phyloP scores from a whole-genome alignment of 202 grass and related monocot species.

The Zoysia matrella region DNA sequence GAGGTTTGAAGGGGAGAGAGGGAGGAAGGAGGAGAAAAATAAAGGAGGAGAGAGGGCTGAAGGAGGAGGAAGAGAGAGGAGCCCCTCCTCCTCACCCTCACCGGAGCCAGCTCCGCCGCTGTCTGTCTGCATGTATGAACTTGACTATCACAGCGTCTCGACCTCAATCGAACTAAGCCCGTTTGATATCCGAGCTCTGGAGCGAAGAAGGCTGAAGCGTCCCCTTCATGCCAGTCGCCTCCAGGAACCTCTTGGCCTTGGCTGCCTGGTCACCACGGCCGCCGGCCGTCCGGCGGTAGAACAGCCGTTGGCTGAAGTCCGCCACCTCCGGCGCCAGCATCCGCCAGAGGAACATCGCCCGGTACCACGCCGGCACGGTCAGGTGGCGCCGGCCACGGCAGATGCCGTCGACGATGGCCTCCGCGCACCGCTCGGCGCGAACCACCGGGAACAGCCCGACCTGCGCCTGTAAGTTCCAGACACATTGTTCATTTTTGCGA shows the following conservation, averaged over 20 bases:
- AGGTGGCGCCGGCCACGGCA: constrained; percentile 53
- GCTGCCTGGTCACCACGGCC: neutral
- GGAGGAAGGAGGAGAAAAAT: too few relatives aligned
- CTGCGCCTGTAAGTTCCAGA: constrained; percentile 20
- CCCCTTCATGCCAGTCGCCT: constrained; percentile 43
- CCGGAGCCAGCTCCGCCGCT: too few relatives aligned
- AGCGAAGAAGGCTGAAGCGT: constrained; percentile 57
- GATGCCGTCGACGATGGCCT: constrained; percentile 50
- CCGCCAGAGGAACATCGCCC: constrained; percentile 58
- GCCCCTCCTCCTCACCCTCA: too few relatives aligned
- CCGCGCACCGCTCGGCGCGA: constrained; percentile 21
- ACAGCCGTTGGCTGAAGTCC: constrained; percentile 43
- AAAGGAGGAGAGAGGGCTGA: too few relatives aligned
- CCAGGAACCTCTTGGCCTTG: constrained; percentile 47
- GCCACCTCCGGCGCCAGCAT: constrained; percentile 54
- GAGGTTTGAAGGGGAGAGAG: too few relatives aligned
- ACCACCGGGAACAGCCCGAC: constrained; percentile 41
- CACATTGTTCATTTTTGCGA: neutral
- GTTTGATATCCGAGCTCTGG: constrained; percentile 58
- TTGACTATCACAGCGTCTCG: too few relatives aligned
- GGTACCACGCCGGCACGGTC: constrained; percentile 62
- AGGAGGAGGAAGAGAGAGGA: too few relatives aligned
- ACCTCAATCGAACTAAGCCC: neutral
- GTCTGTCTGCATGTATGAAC: too few relatives aligned
- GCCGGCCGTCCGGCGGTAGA: constrained; percentile 41